Evolutionary conservation across 257 asterid genomes (phyloP).

Genomic region (Vinca minor): DNA sequence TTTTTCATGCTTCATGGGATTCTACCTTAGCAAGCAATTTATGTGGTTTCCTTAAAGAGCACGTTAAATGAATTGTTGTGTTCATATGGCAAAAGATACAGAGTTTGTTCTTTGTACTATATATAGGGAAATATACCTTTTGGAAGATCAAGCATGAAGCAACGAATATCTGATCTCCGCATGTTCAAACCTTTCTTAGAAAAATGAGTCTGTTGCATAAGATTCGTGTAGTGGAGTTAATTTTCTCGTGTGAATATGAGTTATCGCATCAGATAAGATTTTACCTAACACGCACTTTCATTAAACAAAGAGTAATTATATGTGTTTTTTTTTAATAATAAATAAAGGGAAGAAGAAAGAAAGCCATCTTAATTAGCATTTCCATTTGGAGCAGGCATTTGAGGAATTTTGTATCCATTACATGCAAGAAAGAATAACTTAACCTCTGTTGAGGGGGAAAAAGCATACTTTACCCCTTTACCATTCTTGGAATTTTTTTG

Average conservation of each 20-base stretch:
- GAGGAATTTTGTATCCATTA: constrained; percentile 9
- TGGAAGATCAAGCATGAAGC: not conserved
- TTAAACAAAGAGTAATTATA: too few relatives aligned
- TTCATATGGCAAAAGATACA: not conserved
- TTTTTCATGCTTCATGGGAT: not conserved
- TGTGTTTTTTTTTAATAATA: too few relatives aligned
- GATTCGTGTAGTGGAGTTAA: too few relatives aligned
- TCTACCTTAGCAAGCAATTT: not conserved
- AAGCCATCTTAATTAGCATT: too few relatives aligned
- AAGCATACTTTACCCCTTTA: constrained; percentile 19
- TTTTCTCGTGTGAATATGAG: too few relatives aligned
- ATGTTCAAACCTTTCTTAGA: not conserved
- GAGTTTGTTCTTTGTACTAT: too few relatives aligned
- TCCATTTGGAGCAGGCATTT: too few relatives aligned
- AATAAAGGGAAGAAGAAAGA: too few relatives aligned
- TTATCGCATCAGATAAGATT: too few relatives aligned
- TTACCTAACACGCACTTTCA: too few relatives aligned
- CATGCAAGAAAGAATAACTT: constrained; percentile 50
- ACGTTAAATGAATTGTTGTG: not conserved
- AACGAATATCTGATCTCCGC: constrained; percentile 6
- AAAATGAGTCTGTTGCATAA: too few relatives aligned
- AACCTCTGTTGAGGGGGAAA: constrained; percentile 15
- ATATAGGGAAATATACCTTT: not conserved
- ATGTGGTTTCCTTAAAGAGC: not conserved
- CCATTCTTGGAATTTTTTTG: constrained; percentile 26